A percentile compares a stretch with the other conserved stretches of the same genome.
Evolutionary conservation across 2,329 filamentous ascomycete species (phyloP).

Genomic region (Fusarium luffae): DNA sequence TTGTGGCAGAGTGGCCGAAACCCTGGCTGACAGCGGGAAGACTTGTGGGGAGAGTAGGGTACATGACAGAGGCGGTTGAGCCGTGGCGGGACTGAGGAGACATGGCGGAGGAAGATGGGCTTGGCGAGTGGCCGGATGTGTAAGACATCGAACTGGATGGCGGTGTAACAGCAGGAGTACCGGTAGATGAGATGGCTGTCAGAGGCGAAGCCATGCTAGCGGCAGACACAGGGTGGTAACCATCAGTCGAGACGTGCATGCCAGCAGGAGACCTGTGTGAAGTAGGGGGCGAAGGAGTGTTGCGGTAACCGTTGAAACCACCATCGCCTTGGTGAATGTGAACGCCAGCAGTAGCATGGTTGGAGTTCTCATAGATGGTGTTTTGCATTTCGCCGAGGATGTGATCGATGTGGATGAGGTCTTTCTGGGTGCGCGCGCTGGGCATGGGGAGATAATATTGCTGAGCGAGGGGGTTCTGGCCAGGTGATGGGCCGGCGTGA

Average conservation of each 20-base stretch:
- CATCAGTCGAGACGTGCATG: slow-evolving; percentile 51
- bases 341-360: slow-evolving; percentile 81
- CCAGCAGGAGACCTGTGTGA: slow-evolving; percentile 52
- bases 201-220: slow-evolving; percentile 71
- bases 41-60: slow-evolving; percentile 72
- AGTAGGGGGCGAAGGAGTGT: slow-evolving; percentile 64
- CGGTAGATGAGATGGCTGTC: slow-evolving; percentile 68
- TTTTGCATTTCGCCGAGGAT: slow-evolving; percentile 96
- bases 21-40: slow-evolving; percentile 74
- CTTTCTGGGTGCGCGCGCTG: slow-evolving; percentile 91
- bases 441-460: slow-evolving; percentile 90
- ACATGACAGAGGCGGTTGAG: slow-evolving; percentile 71
- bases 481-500: slow-evolving; percentile 66
- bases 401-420: slow-evolving; percentile 92
- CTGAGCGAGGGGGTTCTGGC: slow-evolving; percentile 69
- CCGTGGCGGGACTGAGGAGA: slow-evolving; percentile 74
- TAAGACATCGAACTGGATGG: slow-evolving; percentile 81
- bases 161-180: slow-evolving; percentile 81
- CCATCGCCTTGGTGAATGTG: slow-evolving; percentile 80
- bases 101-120: slow-evolving; percentile 75
- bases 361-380: slow-evolving; percentile 93
- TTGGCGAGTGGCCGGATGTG: slow-evolving; percentile 80
- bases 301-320: slow-evolving; percentile 66
- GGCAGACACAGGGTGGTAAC: slow-evolving; percentile 58
- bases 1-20: slow-evolving; percentile 75